Conservation (phyloP, 2,329 filamentous ascomycete species). For the Pseudogymnoascus destructans region DNA sequence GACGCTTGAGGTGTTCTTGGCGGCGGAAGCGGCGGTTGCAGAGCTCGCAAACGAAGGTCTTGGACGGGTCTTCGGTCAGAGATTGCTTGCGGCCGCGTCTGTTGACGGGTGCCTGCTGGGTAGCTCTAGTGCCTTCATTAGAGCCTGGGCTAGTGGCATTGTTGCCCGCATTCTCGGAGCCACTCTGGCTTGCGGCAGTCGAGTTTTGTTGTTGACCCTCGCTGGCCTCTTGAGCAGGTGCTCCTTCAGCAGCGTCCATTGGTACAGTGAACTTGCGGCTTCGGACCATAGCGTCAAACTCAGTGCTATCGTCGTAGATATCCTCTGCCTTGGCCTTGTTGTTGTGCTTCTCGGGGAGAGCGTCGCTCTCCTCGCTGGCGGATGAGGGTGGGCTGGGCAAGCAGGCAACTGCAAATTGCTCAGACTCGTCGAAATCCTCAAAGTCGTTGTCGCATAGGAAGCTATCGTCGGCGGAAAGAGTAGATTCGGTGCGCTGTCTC, state of each 20-base stretch:
- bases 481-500: conserved; percentile 56
- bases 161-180: conserved; percentile 29
- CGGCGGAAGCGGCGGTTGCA: conserved; percentile 96
- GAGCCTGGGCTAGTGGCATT: conserved; percentile 32
- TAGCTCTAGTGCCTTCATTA: conserved; percentile 23
- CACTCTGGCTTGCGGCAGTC: conserved; percentile 31
- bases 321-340: conserved; percentile 36
- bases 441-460: conserved; percentile 67
- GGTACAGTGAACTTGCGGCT: conserved; percentile 26
- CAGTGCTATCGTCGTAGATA: conserved; percentile 25
- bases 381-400: conserved; percentile 51
- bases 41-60: conserved; percentile 93
- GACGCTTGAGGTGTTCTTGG: conserved; percentile 96
- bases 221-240: conserved; percentile 20
- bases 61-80: conserved; percentile 90
- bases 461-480: conserved; percentile 59
- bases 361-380: conserved; percentile 33
- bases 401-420: conserved; percentile 45
- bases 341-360: conserved; percentile 44
- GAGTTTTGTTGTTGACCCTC: conserved; percentile 19
- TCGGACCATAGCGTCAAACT: conserved; percentile 26
- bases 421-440: conserved; percentile 60
- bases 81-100: conserved; percentile 98
- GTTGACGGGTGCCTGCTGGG: conserved; percentile 50
- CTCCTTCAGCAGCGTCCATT: conserved; percentile 24